Evolutionary conservation across 2,329 filamentous ascomycete species (phyloP), one percentile per base, ranked within the genome.

Genomic region (Sclerotinia sclerotiorum): DNA sequence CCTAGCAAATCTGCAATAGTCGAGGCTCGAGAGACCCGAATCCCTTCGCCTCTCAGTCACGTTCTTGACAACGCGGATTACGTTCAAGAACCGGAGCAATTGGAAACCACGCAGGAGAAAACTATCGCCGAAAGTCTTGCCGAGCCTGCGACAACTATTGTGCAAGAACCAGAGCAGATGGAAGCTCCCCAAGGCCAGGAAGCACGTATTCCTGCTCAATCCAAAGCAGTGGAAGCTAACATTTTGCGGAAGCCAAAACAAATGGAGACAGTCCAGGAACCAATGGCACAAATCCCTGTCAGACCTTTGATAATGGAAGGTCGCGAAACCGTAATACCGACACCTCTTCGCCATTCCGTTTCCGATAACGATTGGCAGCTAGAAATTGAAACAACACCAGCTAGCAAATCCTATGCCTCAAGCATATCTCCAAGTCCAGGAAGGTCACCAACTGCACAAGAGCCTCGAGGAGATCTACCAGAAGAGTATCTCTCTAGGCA

Each of bases 401-500:
- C 27, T 62, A 17, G 29, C n/a, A 46, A 48, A 21, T 10, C 27
- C 49, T 51, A 67, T 42, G n/a, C 65, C 5, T 61, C 48, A 27
- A 54, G 46, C 19, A 35, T n/a, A 5, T 32, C 51, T 42, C 27
- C 39, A 21, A 68, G 65, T 6, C 65, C 57, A 15, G 48, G 35
- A 54, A 39, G 46, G 21, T 54, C 57, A 48, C 27, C 65, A 48
- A 21, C 46, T 44, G 46, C 67, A 54, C 29, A 48, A 15, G 69
- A 71, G 55, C 44, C 66, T 42, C 52, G 27, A 51, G 67, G 60
- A 27, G 65, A 72, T 44, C 42, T 63, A 48, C 39, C 69, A 44
- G 68, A 72, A 5, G 69, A 70, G 15, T 67, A 69, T 52, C n/a
- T 68, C 46, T 44, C 58, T 39, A 27, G 55, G 32, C 70, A 62